Base-by-base conservation (phyloP, 2,329 filamentous ascomycete species). In the Sporothrix brasiliensis region DNA sequence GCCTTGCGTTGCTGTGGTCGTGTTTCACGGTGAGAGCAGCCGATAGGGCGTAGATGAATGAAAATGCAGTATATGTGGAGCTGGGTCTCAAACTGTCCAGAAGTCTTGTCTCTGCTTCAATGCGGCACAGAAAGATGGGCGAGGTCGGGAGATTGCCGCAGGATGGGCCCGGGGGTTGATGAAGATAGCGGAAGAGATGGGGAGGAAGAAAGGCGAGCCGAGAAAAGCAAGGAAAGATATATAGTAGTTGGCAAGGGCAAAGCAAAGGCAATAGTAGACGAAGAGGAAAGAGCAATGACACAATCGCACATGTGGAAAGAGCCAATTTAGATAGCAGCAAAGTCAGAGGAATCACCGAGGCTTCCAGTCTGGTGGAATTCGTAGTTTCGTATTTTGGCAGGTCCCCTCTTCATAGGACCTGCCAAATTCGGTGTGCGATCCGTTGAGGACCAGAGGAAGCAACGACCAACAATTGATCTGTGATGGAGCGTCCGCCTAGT, bases 11-110 rank as follows among this genome's bases (percentile, higher is more conserved):
- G 9, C 34, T 52, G 34, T 14, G 34, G 49, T 30, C 34, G 65
- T 41, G 68, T 65, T 49, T 69, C 50, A 56, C 50, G 68, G n/a
- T 10, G 58, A 39, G 19, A 49, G 56, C 53, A 52, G 54, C 54
- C 19, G 56, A 44, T 27, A 30, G 44, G 24, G 47, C 11, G 21
- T 49, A 47, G 34, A 61, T 41, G 30, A 60, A 60, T 60, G 56
- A 10, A 60, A 19, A 21, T n/a, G 34, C 24, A 24, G 52, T 14
- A 16, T 21, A 41, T 30, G 56, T 39, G n/a, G 39, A 61, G 34
- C n/a, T 61, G 4, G 6, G 30, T 58, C 54, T 58, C 16, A 34
- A 44, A 11, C 39, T 44, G 34, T 10, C 10, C 7, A 11, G 34
- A 16, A 4, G 39, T 24, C 34, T 44, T 24, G 56, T 34, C 53